Percentiles rank a stretch among this genome's conserved stretches.
Conservation (phyloP, 352 stramenopile species). For the Nothophytophthora sp. region DNA sequence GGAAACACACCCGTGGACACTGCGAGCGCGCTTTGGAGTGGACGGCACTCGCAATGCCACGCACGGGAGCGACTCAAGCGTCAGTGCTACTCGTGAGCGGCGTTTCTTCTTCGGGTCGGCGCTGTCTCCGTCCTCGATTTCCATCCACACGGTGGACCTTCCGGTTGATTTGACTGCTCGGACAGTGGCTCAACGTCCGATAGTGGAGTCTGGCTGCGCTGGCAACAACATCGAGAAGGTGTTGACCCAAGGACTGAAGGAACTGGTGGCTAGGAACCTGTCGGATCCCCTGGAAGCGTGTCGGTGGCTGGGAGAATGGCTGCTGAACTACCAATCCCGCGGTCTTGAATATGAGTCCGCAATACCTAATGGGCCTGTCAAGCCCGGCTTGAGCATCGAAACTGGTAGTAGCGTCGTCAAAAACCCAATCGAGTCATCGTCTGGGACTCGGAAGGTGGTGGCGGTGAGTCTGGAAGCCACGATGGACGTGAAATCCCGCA, state of each 20-base stretch:
- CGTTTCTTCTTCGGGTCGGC: constrained; percentile 73
- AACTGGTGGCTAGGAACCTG: constrained; percentile 27
- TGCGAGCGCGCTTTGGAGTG: constrained; percentile 80
- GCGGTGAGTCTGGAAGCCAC: constrained; percentile 18
- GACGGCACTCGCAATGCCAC: constrained; percentile 81
- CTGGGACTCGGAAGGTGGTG: constrained; percentile 21
- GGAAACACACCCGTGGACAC: constrained; percentile 44
- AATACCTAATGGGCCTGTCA: not conserved
- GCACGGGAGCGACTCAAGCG: constrained; percentile 70
- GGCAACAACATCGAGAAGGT: constrained; percentile 31
- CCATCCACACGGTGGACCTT: not conserved
- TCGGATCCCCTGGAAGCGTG: constrained; percentile 40
- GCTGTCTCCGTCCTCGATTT: constrained; percentile 13
- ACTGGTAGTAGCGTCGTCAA: no score
- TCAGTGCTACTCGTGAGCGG: constrained; percentile 65
- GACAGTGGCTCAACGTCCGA: constrained; percentile 12
- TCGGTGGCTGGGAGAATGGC: constrained; percentile 53
- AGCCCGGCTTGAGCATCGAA: no score
- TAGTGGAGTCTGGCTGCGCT: not conserved
- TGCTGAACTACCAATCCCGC: constrained; percentile 28
- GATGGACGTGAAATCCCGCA: not conserved
- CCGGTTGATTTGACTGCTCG: not conserved
- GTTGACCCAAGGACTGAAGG: constrained; percentile 38
- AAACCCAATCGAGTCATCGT: not conserved
- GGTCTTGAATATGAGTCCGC: constrained; percentile 13